Evolutionary conservation across 2,329 filamentous ascomycete species (phyloP).

Genomic region (Penicillium sp.): DNA sequence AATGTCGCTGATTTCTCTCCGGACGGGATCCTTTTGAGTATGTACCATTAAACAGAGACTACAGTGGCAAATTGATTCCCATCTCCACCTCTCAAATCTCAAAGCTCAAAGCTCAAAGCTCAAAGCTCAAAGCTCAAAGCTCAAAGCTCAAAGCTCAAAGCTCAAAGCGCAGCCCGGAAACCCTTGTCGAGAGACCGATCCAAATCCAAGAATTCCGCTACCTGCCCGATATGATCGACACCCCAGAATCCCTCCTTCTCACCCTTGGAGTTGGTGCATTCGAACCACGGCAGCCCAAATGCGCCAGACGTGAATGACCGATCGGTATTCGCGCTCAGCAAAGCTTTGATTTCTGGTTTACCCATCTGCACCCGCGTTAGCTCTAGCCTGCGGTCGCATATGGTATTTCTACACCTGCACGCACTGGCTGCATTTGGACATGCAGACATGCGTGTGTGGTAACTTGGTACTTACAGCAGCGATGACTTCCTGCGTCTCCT

Average conservation of each 20-base stretch:
- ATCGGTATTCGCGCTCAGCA: constrained; percentile 53
- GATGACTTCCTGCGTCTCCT: constrained; percentile 44
- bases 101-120: constrained; percentile 20
- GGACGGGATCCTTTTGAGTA: constrained; percentile 4
- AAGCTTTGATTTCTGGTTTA: constrained; percentile 48
- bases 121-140: constrained; percentile 21
- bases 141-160: constrained; percentile 28
- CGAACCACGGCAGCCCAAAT: constrained; percentile 64
- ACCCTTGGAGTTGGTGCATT: constrained; percentile 57
- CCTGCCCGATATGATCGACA: constrained; percentile 60
- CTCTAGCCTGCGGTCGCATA: neutral
- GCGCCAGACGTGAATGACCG: constrained; percentile 57
- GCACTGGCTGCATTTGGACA: too few relatives aligned
- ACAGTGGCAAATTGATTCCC: neutral
- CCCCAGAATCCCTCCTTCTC: constrained; percentile 61
- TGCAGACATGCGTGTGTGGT: too few relatives aligned
- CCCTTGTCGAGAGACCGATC: constrained; percentile 38
- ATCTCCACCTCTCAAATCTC: neutral
- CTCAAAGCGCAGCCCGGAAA: constrained; percentile 32
- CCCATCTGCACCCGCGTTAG: constrained; percentile 14
- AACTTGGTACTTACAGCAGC: constrained; percentile 36
- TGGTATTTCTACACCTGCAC: too few relatives aligned
- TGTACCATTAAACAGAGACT: neutral
- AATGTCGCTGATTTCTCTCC: neutral
- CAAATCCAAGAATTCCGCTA: constrained; percentile 56